These are phyloP conservation scores for Mortierella sp. DNA, from an alignment of 371 early-diverging fungal species.

Conservation along the genomic window DNA sequence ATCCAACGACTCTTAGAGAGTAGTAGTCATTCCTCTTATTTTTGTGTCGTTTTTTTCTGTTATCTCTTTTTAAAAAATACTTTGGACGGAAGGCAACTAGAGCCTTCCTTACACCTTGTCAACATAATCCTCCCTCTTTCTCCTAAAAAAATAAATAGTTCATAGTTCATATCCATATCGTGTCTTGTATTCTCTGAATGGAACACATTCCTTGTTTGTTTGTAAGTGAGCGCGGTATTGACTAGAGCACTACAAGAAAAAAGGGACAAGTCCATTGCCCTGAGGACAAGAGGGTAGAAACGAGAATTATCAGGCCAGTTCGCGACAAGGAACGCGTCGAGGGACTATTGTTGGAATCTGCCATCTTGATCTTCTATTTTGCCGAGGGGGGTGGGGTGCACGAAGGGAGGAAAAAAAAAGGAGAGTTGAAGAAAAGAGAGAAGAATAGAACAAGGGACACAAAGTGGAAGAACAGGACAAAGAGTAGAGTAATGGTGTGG, in stretches of 20 bases:
- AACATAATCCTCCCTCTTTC: background rate
- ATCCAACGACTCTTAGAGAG: slow-evolving; percentile 13
- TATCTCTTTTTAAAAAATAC: background rate
- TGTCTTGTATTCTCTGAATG: background rate
- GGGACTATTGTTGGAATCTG: background rate
- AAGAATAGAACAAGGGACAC: too few relatives aligned
- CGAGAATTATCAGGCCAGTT: slow-evolving; percentile 22
- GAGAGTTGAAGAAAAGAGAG: background rate
- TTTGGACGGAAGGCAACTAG: background rate
- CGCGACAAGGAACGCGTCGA: slow-evolving; percentile 33
- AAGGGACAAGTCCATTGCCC: background rate
- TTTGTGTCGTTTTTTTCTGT: background rate
- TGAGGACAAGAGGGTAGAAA: background rate
- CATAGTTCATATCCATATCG: background rate
- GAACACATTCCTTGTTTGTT: slow-evolving; percentile 2
- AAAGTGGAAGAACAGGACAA: background rate
- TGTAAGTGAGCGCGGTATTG: too few relatives aligned
- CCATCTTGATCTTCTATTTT: background rate
- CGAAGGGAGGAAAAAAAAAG: background rate
- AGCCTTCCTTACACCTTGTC: background rate
- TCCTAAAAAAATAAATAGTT: background rate
- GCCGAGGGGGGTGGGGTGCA: background rate
- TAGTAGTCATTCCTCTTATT: background rate
- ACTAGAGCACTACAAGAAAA: background rate
- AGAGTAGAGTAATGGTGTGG: too few relatives aligned